Evolutionary conservation across 106 monocot species (phyloP).

Genomic region (Hemerocallis citrina): DNA sequence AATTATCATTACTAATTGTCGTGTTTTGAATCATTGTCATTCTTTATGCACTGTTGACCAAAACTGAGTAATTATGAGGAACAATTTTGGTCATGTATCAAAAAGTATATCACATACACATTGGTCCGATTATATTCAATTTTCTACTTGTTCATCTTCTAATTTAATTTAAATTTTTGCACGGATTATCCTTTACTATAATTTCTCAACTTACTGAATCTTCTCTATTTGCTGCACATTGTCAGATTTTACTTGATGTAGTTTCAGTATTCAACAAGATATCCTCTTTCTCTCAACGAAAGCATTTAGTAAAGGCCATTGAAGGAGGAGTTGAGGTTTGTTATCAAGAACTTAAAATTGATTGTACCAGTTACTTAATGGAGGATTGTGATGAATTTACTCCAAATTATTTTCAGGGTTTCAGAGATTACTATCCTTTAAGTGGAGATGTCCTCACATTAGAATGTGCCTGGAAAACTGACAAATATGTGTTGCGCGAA

Average conservation of each 20-base stretch:
- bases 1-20: too few relatives aligned
- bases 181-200: not conserved
- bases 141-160: too few relatives aligned
- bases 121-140: too few relatives aligned
- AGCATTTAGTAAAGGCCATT: constrained; percentile 51
- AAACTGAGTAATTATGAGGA: too few relatives aligned
- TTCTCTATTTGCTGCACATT: too few relatives aligned
- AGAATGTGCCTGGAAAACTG: constrained; percentile 70
- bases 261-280: constrained; percentile 68
- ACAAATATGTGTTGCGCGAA: constrained; percentile 92
- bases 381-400: not conserved
- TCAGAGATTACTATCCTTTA: constrained; percentile 64
- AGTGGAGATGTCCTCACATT: constrained; percentile 24
- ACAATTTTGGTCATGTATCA: too few relatives aligned
- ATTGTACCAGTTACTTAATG: not conserved
- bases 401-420: constrained; percentile 34
- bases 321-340: constrained; percentile 58
- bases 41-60: too few relatives aligned
- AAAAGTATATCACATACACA: too few relatives aligned
- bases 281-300: constrained; percentile 44
- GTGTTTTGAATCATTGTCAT: too few relatives aligned
- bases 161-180: not conserved
- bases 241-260: constrained; percentile 71
- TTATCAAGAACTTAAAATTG: not conserved
- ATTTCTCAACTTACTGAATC: too few relatives aligned